Evolutionary conservation across 768 basidiomycete genomes (phyloP).

Genomic region (Naganishia onofrii): DNA sequence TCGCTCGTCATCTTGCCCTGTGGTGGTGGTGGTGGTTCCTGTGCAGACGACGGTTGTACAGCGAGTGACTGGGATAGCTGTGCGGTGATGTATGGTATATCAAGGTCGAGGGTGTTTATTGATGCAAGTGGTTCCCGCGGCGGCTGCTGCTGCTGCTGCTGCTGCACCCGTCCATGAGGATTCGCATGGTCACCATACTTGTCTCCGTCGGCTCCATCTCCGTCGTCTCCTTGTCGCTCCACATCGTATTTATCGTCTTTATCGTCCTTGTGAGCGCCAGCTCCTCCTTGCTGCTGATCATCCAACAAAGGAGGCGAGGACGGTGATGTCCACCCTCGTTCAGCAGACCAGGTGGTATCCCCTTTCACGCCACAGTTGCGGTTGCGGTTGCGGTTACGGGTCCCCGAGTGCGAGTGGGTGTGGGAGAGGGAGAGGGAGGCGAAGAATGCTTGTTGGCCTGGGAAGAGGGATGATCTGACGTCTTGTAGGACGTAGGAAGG

Average conservation of each 20-base stretch:
- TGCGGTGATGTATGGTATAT: background rate
- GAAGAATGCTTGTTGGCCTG: constrained; percentile 19
- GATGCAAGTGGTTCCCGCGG: background rate
- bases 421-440: background rate
- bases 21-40: too few species aligned
- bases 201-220: too few species aligned
- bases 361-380: background rate
- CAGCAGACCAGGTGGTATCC: constrained; percentile 1
- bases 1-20: too few species aligned
- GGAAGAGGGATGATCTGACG: constrained; percentile 14
- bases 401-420: too few species aligned
- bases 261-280: background rate
- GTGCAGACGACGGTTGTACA: too few species aligned
- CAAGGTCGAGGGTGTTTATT: background rate
- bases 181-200: too few species aligned
- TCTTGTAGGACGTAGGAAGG: background rate
- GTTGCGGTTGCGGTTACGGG: too few species aligned
- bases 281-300: background rate
- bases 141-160: background rate
- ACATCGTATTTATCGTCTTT: background rate
- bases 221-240: too few species aligned
- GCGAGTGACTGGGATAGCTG: background rate
- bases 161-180: too few species aligned
- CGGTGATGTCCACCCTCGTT: constrained; percentile 6
- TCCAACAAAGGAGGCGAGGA: too few species aligned